These are phyloP conservation scores for Inonotus obliquus DNA, from an alignment of 1,284 basidiomycete species.

Conservation along the genomic window DNA sequence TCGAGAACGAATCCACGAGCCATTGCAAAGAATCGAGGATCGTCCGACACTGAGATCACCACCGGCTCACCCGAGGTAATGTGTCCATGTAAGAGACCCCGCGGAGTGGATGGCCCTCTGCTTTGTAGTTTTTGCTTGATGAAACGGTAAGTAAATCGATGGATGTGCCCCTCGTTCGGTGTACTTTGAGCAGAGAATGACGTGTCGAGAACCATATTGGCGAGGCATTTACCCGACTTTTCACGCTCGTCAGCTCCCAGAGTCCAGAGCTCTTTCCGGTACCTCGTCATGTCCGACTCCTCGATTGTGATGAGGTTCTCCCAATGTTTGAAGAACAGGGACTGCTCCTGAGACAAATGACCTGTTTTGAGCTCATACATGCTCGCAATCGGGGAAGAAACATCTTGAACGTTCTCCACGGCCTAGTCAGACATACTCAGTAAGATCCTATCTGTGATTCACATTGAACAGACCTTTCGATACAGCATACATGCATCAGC, in stretches of 20 bases:
- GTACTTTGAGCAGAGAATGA: conserved; percentile 24
- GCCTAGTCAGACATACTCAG: conserved; percentile 40
- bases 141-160: conserved; percentile 62
- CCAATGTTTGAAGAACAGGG: conserved; percentile 88
- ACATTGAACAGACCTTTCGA: conserved; percentile 62
- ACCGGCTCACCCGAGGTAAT: conserved; percentile 80
- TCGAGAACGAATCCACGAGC: conserved; percentile 81
- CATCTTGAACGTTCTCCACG: conserved; percentile 59
- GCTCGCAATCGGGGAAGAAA: conserved; percentile 65
- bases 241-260: conserved; percentile 80
- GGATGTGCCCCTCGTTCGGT: conserved; percentile 39
- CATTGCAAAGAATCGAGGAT: conserved; percentile 80
- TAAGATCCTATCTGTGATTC: neutral
- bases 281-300: conserved; percentile 80
- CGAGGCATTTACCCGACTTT: conserved; percentile 75
- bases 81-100: conserved; percentile 67
- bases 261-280: conserved; percentile 93
- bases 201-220: conserved; percentile 66
- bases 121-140: conserved; percentile 33
- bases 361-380: conserved; percentile 77
- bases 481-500: conserved; percentile 92
- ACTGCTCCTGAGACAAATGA: conserved; percentile 69
- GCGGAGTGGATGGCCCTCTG: conserved; percentile 15
- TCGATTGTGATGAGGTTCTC: conserved; percentile 84
- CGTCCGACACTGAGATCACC: conserved; percentile 66